Base-by-base conservation (phyloP, 2,329 filamentous ascomycete species). In the Sarocladium oryzae region DNA sequence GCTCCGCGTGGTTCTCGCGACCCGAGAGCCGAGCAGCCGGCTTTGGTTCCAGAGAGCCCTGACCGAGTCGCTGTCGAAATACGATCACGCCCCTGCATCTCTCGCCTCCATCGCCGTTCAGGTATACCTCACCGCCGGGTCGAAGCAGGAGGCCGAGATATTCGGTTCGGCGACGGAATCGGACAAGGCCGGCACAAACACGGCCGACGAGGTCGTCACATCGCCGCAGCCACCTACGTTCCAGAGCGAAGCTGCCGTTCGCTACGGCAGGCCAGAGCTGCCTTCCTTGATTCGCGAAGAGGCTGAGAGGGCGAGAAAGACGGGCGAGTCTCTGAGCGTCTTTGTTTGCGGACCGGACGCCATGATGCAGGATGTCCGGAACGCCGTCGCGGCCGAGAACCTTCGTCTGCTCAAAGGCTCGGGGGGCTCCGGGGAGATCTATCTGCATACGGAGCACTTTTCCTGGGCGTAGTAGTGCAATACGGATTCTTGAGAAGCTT, bases 401-500 rank as follows among this genome's bases (percentile, higher is more conserved):
- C 51, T 49, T n/a, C 45, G 49, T 2, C 55, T 60, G 21, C n/a
- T 56, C 15, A 53, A 36, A n/a, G 57, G 54, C n/a, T n/a, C n/a
- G 10, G 23, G 32, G 3, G 51, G 53, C 15, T 51, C 57, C 2
- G 35, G 45, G 0, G 61, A 61, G 38, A 54, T 63, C 6, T 61
- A 56, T 56, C 56, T 62, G 2, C 59, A 62, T 23, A 56, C 56
- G 18, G 59, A 61, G 30, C 51, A 52, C 9, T 63, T 62, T 18
- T 60, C 56, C 49, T 61, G 53, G 53, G 55, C 54, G 7, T 9
- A 36, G 33, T 15, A 15, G 33, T n/a, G n/a, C n/a, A n/a, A n/a
- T n/a, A n/a, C n/a, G n/a, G n/a, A n/a, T n/a, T n/a, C n/a, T n/a
- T n/a, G n/a, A n/a, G n/a, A n/a, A n/a, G n/a, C n/a, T n/a, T n/a